Evolutionary conservation across 2,329 filamentous ascomycete species (phyloP).

Genomic region (Chaetothyriales sp.): DNA sequence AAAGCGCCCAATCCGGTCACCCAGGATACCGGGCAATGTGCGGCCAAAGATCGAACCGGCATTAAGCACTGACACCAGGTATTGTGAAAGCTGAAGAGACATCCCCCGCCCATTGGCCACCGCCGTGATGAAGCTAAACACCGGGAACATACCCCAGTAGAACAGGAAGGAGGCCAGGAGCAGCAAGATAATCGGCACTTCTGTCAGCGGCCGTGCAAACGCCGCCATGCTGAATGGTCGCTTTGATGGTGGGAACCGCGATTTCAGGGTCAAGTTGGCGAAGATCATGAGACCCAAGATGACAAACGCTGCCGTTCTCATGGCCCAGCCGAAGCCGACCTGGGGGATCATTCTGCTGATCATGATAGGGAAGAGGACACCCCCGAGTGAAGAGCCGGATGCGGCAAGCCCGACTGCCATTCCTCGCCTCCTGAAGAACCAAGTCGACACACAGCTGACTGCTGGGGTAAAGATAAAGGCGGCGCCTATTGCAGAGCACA

Average conservation of each 20-base stretch:
- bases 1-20: constrained; percentile 39
- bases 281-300: constrained; percentile 44
- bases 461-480: constrained; percentile 33
- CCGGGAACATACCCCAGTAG: constrained; percentile 20
- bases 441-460: constrained; percentile 28
- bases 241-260: constrained; percentile 30
- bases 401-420: constrained; percentile 40
- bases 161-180: constrained; percentile 17
- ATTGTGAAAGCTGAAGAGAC: constrained; percentile 15
- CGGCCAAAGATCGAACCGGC: constrained; percentile 36
- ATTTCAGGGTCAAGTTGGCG: constrained; percentile 37
- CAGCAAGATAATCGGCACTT: constrained; percentile 17
- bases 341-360: constrained; percentile 37
- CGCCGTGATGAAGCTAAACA: constrained; percentile 16
- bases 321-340: constrained; percentile 43
- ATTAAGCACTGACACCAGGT: constrained; percentile 19
- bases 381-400: constrained; percentile 40
- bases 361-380: constrained; percentile 49
- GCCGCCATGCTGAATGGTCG: constrained; percentile 20
- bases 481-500: constrained; percentile 38
- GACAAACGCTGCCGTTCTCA: constrained; percentile 43
- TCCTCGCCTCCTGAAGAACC: constrained; percentile 39
- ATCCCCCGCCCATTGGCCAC: constrained; percentile 15
- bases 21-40: constrained; percentile 39
- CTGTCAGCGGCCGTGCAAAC: constrained; percentile 20